A percentile compares a stretch with the other conserved stretches of the same genome.
phyloP scores from a whole-genome alignment of 768 basidiomycete species.

The Mycena rebaudengoi region DNA sequence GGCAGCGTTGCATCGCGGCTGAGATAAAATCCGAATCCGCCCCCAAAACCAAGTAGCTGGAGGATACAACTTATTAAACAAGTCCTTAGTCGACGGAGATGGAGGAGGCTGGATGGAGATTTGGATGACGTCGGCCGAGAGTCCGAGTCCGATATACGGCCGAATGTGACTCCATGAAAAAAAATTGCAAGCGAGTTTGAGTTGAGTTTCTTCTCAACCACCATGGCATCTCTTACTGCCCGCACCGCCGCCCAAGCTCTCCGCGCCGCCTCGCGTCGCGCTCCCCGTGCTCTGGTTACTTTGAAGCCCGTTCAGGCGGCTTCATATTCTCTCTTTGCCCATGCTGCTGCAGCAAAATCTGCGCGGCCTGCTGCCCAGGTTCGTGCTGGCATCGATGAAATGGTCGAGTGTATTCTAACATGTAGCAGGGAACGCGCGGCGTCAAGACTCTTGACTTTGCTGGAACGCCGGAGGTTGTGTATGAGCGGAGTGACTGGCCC shows the following conservation, averaged over 20 bases:
- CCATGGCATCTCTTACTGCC: slow-evolving; percentile 71
- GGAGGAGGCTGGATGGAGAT: too few species aligned
- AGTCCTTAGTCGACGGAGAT: too few species aligned
- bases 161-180: background rate
- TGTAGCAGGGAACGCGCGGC: slow-evolving; percentile 69
- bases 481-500: slow-evolving; percentile 98
- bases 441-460: slow-evolving; percentile 97
- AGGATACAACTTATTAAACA: too few species aligned
- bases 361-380: slow-evolving; percentile 46
- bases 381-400: slow-evolving; percentile 21
- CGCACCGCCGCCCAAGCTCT: slow-evolving; percentile 71
- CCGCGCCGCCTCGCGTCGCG: slow-evolving; percentile 72
- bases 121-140: too few species aligned
- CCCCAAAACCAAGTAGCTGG: too few species aligned
- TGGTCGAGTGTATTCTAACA: background rate
- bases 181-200: background rate
- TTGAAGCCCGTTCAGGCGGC: slow-evolving; percentile 58
- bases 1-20: too few species aligned
- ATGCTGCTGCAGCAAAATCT: slow-evolving; percentile 53
- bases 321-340: slow-evolving; percentile 74
- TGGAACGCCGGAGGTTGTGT: slow-evolving; percentile 91
- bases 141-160: too few species aligned
- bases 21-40: too few species aligned
- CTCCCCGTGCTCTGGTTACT: slow-evolving; percentile 57
- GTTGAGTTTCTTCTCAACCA: slow-evolving; percentile 30